Percentiles rank a stretch among this genome's conserved stretches.
Evolutionary conservation across 1,139 yeast genomes (phyloP).

Genomic region (Blastobotrys petasosporus): DNA sequence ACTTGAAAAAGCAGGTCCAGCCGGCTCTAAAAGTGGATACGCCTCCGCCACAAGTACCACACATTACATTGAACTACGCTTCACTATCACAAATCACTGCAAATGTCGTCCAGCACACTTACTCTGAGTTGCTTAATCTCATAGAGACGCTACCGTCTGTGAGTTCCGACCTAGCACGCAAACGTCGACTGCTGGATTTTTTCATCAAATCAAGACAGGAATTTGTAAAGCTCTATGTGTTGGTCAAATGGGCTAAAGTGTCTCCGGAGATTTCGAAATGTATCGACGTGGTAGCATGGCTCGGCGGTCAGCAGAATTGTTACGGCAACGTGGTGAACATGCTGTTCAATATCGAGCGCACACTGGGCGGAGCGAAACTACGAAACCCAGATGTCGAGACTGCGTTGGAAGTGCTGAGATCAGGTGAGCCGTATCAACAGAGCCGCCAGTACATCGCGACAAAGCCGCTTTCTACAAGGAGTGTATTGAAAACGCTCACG

Average conservation of each 20-base stretch:
- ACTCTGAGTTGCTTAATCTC: conserved; percentile 54
- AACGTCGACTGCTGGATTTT: conserved; percentile 60
- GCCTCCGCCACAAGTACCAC: conserved; percentile 47
- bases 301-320: conserved; percentile 71
- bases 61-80: conserved; percentile 63
- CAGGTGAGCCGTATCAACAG: conserved; percentile 73
- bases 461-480: conserved; percentile 48
- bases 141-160: conserved; percentile 55
- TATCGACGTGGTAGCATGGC: conserved; percentile 83
- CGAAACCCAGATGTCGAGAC: conserved; percentile 87
- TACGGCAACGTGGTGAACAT: conserved; percentile 60
- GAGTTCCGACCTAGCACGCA: conserved; percentile 55
- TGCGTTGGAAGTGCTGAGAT: conserved; percentile 73
- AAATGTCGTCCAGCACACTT: conserved; percentile 57
- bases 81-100: conserved; percentile 56
- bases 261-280: conserved; percentile 64
- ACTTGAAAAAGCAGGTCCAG: conserved; percentile 11
- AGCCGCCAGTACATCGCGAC: conserved; percentile 54
- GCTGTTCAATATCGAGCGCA: conserved; percentile 53
- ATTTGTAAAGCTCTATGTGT: conserved; percentile 72
- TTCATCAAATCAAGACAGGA: conserved; percentile 72
- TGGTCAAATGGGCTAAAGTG: conserved; percentile 79
- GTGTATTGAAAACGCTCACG: conserved; percentile 55
- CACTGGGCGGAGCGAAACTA: conserved; percentile 73
- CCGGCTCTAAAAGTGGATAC: conserved; percentile 4